These are phyloP conservation scores for Rhynchosporium graminicola DNA, from an alignment of 2,329 filamentous ascomycete species.

Conservation along the genomic window DNA sequence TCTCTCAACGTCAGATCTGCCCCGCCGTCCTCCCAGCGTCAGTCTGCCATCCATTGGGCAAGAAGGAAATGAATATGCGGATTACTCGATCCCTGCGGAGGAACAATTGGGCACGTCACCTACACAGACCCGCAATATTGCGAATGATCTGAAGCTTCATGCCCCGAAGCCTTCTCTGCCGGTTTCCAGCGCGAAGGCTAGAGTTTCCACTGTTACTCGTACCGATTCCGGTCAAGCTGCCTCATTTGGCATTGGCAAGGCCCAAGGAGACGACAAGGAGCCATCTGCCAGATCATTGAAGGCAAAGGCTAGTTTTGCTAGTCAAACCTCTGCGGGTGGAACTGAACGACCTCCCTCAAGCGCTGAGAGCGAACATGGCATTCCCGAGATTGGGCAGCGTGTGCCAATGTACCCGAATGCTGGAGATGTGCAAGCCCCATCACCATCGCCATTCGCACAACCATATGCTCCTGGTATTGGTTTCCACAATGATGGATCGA, in stretches of 20 bases:
- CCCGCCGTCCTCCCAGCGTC: constrained; percentile 71
- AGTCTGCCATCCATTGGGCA: constrained; percentile 81
- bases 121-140: constrained; percentile 76
- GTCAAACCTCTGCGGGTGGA: constrained; percentile 44
- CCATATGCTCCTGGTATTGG: constrained; percentile 44
- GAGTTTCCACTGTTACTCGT: constrained; percentile 80
- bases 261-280: constrained; percentile 52
- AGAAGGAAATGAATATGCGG: constrained; percentile 86
- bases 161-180: constrained; percentile 87
- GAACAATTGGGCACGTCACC: constrained; percentile 49
- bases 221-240: constrained; percentile 89
- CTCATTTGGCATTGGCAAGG: constrained; percentile 78
- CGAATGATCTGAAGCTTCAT: constrained; percentile 80
- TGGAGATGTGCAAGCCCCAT: constrained; percentile 94
- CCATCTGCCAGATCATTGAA: constrained; percentile 55
- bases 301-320: constrained; percentile 62
- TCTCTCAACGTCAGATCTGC: constrained; percentile 46
- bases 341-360: constrained; percentile 56
- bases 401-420: constrained; percentile 93
- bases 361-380: constrained; percentile 77
- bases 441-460: constrained; percentile 60
- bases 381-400: constrained; percentile 87
- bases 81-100: constrained; percentile 51
- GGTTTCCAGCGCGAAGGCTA: constrained; percentile 76
- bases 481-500: constrained; percentile 53